Base-by-base conservation (phyloP, 129 eudicot genomes). In the Lonicera japonica region DNA sequence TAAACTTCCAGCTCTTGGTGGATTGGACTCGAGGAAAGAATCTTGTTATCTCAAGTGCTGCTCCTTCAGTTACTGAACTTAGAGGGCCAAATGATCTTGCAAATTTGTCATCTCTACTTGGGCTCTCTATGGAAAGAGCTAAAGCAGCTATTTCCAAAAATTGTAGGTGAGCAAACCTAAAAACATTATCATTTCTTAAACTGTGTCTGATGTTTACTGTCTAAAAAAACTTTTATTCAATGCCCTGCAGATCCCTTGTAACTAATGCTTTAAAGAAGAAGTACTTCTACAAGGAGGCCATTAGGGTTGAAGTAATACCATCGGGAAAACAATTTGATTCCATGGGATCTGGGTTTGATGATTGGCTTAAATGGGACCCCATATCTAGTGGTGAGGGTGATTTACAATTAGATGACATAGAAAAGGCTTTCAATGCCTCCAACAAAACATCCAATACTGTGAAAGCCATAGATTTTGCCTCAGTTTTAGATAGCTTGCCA, bases 311-410 rank as follows among this genome's bases (percentile, higher is more conserved):
- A 72, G 48, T 67, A 43, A 75, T 84, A 66, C 68, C 87, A 65
- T 58, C 89, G 17, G 66, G 73, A 34, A 74, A 65, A 38, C 70
- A 73, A 52, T 15, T 54, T 40, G 56, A 65, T 43, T 50, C 70
- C 25, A 53, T 67, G 60, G 71, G 57, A 24, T 68, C 82, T 54
- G 66, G 68, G 53, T 72, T 85, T 61, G 79, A 67, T 71, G 92
- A 88, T 38, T 80, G 88, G 91, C 85, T 92, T 21, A 73, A 82
- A 52, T 87, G 96, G 99, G 99, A 92, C 73, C 99, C 99, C 11
- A 75, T 92, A 17, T 92, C 95, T 46, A 92, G 92, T 65, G 99
- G 95, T 52, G 96, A 88, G 22, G 99, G 96, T 70, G 95, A 92
- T 67, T 67, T 92, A 72, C 75, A 76, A 46, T 60, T 92, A 68